Evolutionary conservation across 176 grass and related monocot genomes (phyloP).

Genomic region (Oryza meyeriana): DNA sequence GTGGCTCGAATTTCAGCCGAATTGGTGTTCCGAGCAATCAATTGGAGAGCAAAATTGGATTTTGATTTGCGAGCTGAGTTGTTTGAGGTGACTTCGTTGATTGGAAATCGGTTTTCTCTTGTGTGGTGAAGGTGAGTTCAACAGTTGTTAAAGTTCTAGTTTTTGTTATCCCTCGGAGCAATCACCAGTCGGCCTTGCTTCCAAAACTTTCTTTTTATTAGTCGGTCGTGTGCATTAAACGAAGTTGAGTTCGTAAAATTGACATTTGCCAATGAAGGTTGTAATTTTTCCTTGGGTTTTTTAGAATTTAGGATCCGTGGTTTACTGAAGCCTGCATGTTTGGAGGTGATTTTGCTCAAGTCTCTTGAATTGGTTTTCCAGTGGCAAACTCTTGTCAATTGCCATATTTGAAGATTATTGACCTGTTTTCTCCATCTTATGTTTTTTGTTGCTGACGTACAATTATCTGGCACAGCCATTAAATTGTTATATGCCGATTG

Average conservation of each 20-base stretch:
- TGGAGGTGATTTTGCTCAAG: not conserved
- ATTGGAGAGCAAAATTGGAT: not conserved
- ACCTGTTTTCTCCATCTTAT: not conserved
- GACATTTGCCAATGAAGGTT: not conserved
- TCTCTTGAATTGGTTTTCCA: not conserved
- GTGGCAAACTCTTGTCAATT: not conserved
- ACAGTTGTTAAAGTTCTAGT: no score
- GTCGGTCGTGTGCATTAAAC: not conserved
- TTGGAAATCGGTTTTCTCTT: not conserved
- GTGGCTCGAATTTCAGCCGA: not conserved
- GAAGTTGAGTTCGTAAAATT: not conserved
- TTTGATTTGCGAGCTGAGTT: not conserved
- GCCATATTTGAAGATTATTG: not conserved
- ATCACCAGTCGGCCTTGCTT: not conserved
- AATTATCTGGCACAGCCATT: not conserved
- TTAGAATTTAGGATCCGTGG: not conserved
- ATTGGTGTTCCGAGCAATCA: not conserved
- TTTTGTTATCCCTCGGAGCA: not conserved
- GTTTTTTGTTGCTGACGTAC: not conserved
- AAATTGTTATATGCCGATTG: not conserved
- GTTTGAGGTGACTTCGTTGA: not conserved
- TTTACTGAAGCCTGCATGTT: not conserved
- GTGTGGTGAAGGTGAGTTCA: constrained; percentile 3
- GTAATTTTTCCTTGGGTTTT: not conserved
- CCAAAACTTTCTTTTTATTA: not conserved